Conservation (phyloP, 1,139 yeast genomes). For the Saccharomyces hybrid region DNA sequence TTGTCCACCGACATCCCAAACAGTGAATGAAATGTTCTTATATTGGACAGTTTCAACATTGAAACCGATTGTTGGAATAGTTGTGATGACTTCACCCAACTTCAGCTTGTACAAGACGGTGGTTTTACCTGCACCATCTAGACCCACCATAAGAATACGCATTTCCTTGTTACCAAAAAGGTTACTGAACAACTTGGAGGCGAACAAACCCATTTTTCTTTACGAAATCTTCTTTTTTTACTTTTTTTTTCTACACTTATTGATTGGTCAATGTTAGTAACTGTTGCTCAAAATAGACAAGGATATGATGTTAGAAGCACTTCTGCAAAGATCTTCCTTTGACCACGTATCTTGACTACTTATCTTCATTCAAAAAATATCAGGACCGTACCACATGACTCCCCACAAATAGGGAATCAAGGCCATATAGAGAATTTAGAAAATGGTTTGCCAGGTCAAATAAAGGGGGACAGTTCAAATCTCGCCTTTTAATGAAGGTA, state of each 20-base stretch:
- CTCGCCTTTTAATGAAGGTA: not conserved
- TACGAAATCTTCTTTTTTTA: not conserved
- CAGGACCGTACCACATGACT: not conserved
- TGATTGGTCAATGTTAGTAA: not conserved
- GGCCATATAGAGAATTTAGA: not conserved
- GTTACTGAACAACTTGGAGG: constrained; percentile 41
- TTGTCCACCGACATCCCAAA: too few relatives aligned
- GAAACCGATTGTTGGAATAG: too few relatives aligned
- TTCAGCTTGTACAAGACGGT: too few relatives aligned
- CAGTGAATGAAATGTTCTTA: too few relatives aligned
- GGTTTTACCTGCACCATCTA: too few relatives aligned
- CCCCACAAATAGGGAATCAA: not conserved
- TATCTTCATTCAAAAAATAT: not conserved
- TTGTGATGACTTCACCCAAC: too few relatives aligned
- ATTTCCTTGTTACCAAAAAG: too few relatives aligned
- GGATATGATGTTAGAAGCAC: too few relatives aligned
- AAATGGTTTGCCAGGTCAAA: not conserved
- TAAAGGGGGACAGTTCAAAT: not conserved
- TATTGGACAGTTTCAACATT: too few relatives aligned
- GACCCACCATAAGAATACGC: too few relatives aligned
- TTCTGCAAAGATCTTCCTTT: not conserved
- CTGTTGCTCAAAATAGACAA: not conserved
- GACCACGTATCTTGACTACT: not conserved
- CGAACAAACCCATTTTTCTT: constrained; percentile 67
- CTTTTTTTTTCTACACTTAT: not conserved